These are phyloP conservation scores for Penicillium freii DNA, from an alignment of 2,329 filamentous ascomycete genomes.

Conservation along the genomic window DNA sequence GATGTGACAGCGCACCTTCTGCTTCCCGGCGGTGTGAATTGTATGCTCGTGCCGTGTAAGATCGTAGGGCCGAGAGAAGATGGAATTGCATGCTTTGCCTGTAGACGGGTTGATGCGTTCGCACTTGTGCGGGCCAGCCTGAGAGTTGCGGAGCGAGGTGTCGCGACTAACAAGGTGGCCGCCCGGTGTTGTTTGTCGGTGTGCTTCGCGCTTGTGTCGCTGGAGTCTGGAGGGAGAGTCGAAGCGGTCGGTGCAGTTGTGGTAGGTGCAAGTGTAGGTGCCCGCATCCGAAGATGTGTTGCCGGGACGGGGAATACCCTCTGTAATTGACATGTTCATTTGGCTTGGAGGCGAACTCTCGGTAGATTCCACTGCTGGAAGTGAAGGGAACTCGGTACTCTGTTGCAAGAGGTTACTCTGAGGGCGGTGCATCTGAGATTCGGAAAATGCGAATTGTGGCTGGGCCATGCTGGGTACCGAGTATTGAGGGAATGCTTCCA, in stretches of 20 bases:
- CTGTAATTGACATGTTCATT: conserved; percentile 33
- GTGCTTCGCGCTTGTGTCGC: conserved; percentile 92
- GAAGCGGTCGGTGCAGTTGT: conserved; percentile 84
- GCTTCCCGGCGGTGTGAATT: conserved; percentile 91
- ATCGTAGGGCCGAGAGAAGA: conserved; percentile 95
- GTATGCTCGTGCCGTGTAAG: conserved; percentile 95
- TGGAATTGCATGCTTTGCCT: conserved; percentile 87
- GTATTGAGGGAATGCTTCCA: conserved; percentile 46
- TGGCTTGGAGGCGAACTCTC: conserved; percentile 39
- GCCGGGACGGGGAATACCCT: conserved; percentile 54
- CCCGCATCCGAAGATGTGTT: conserved; percentile 72
- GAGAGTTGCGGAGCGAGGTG: conserved; percentile 67
- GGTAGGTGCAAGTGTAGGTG: conserved; percentile 95
- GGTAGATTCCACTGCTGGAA: conserved; percentile 62
- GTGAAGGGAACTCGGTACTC: conserved; percentile 58
- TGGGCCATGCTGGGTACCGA: conserved; percentile 48
- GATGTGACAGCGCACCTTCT: conserved; percentile 88
- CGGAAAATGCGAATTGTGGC: conserved; percentile 48
- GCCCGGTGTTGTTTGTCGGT: conserved; percentile 68
- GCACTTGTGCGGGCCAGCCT: conserved; percentile 90
- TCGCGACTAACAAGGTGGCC: conserved; percentile 44
- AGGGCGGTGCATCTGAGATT: conserved; percentile 30
- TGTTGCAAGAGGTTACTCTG: conserved; percentile 40
- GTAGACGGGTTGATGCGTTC: conserved; percentile 92
- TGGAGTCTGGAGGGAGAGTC: conserved; percentile 83